Evolutionary conservation across 208 protist genomes (phyloP), one percentile per base, ranked within the genome.

Genomic region (Naegleria fowleri): DNA sequence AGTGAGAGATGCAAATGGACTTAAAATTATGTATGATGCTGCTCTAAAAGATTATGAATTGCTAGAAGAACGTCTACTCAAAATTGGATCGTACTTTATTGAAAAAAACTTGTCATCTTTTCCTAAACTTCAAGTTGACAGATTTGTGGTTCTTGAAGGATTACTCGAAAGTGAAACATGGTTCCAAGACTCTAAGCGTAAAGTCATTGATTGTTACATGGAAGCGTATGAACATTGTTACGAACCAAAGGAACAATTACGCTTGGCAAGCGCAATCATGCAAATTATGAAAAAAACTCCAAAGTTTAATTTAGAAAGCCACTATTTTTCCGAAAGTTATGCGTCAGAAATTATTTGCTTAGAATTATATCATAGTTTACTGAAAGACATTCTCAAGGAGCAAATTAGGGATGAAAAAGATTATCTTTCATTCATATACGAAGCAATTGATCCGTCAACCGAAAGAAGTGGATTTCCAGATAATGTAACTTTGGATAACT

Each of bases 81-180:
- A 52, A n/a, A 92, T 94, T 48, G 92, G 84, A 25, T 67, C 93
- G 3, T 90, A 93, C 83, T 94, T 91, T 84, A 85, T 93, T 39
- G 25, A 11, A 5, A 59, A 90, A 41, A 84, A 91, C 59, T 15
- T 83, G 36, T 5, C 29, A 22, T 13, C 92, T 5, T 25, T 19
- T 33, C 19, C 88, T 5, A 15, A 79, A 29, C 9, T 79, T 0
- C 88, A 93, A 16, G 40, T 94, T 0, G 93, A 94, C 51, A 59
- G 92, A 52, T 76, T 83, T 4, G 25, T 91, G 16, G 55, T 94
- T 25, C 48, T 94, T 0, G 92, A 94, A 59, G 93, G 93, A 41
- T 83, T 95, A 36, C 92, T 86, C 7, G 93, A 94, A 79, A 92
- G 92, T 51, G 93, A 94, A 84, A 91, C 92, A 29, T 94, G 93